A percentile compares a stretch with the other conserved stretches of the same genome.
phyloP scores from a whole-genome alignment of 2,329 filamentous ascomycete species.

The Pezicula carpinea region DNA sequence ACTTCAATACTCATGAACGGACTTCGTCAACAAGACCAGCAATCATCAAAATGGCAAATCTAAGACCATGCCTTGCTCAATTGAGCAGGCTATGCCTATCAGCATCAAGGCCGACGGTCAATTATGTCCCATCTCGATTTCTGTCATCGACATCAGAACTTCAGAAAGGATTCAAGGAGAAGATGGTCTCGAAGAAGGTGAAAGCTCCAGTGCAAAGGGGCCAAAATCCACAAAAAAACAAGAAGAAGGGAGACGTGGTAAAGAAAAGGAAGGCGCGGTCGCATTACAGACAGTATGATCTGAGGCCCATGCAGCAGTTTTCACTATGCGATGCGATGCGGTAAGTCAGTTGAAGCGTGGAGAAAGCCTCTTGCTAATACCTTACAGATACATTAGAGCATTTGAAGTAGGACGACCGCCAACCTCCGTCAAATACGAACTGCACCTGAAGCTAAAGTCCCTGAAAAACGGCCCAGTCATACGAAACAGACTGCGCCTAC shows the following conservation, averaged over 20 bases:
- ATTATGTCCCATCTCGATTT: slow-evolving; percentile 10
- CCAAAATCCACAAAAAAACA: slow-evolving; percentile 20
- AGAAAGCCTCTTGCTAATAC: slow-evolving; percentile 11
- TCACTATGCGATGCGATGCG: slow-evolving; percentile 90
- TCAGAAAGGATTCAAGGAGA: slow-evolving; percentile 8
- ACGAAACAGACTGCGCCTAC: slow-evolving; percentile 81
- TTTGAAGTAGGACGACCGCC: slow-evolving; percentile 83
- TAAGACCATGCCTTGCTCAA: slow-evolving; percentile 27
- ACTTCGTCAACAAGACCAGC: background rate
- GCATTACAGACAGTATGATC: slow-evolving; percentile 29
- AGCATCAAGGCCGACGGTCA: slow-evolving; percentile 9
- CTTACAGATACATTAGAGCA: slow-evolving; percentile 76
- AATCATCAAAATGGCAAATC: slow-evolving; percentile 23
- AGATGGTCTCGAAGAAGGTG: slow-evolving; percentile 19
- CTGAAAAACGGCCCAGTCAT: slow-evolving; percentile 82
- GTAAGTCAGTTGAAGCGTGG: slow-evolving; percentile 41
- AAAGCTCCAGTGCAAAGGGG: slow-evolving; percentile 5
- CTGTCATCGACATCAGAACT: slow-evolving; percentile 19
- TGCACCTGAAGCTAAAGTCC: slow-evolving; percentile 78
- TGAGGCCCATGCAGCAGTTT: slow-evolving; percentile 54
- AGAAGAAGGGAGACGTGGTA: slow-evolving; percentile 26
- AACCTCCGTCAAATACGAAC: slow-evolving; percentile 76
- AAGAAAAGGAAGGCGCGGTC: slow-evolving; percentile 30
- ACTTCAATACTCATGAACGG: background rate
- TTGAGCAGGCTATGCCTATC: slow-evolving; percentile 26